Percentiles rank a stretch among this genome's conserved stretches.
Conservation (phyloP, 2,329 filamentous ascomycete genomes). For the Aspergillus transmontanensis region DNA sequence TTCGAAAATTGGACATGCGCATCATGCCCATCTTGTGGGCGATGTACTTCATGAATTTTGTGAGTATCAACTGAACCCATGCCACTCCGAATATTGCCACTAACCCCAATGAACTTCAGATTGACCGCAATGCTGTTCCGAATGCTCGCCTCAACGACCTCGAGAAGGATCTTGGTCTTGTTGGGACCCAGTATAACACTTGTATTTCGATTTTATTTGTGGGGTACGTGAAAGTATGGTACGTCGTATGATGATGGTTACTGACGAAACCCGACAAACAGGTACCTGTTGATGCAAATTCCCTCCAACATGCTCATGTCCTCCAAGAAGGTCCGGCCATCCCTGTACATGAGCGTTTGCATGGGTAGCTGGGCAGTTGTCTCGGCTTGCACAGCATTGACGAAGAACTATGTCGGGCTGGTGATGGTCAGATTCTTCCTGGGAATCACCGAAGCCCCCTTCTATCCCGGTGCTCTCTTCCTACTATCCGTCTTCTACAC, state of each 20-base stretch:
- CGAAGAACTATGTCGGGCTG: conserved; percentile 56
- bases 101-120: background rate
- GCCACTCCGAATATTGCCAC: background rate
- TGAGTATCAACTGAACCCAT: background rate
- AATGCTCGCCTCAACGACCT: background rate
- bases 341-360: conserved; percentile 52
- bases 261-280: background rate
- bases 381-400: conserved; percentile 57
- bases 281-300: conserved; percentile 31
- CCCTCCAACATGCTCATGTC: conserved; percentile 53
- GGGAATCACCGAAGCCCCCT: conserved; percentile 64
- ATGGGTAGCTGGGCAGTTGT: conserved; percentile 64
- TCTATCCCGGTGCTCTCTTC: conserved; percentile 50
- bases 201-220: background rate
- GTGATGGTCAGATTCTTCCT: conserved; percentile 60
- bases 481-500: conserved; percentile 44
- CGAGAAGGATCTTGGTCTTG: background rate
- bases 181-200: background rate
- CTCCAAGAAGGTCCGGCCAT: conserved; percentile 47
- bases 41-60: background rate
- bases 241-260: no score
- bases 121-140: background rate
- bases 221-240: background rate
- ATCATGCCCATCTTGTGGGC: background rate
- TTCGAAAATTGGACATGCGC: background rate